Conservation (phyloP, 2,329 filamentous ascomycete genomes). For the Pestalotiopsis sp. region DNA sequence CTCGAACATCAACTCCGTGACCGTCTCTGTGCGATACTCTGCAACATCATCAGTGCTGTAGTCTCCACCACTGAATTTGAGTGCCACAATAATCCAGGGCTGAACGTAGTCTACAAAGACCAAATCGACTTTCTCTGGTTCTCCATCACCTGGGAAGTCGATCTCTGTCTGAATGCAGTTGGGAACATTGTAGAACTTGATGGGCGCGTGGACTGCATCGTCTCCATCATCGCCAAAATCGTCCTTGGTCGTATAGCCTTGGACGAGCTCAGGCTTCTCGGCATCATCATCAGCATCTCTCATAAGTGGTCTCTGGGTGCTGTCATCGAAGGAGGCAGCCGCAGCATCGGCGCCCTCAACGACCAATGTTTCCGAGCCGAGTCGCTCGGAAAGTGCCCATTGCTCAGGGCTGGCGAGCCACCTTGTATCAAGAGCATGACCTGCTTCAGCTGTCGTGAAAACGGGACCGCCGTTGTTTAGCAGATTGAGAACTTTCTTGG, state of each 20-base stretch:
- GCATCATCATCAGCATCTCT: conserved; percentile 21
- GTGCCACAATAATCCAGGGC: conserved; percentile 75
- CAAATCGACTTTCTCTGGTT: conserved; percentile 78
- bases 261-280: conserved; percentile 47
- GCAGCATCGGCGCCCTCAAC: conserved; percentile 23
- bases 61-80: conserved; percentile 61
- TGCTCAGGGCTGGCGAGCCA: conserved; percentile 55
- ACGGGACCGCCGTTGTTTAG: conserved; percentile 60
- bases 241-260: conserved; percentile 57
- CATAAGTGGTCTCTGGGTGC: conserved; percentile 32
- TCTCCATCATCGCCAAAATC: conserved; percentile 84
- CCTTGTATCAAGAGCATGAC: conserved; percentile 40
- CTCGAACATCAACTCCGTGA: conserved; percentile 56
- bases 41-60: conserved; percentile 51
- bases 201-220: conserved; percentile 79
- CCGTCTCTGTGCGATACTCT: conserved; percentile 54
- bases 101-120: conserved; percentile 92
- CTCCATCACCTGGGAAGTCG: conserved; percentile 54
- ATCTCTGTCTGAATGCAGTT: conserved; percentile 79
- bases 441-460: conserved; percentile 30
- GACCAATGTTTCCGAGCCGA: neutral
- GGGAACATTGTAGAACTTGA: conserved; percentile 77
- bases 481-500: conserved; percentile 66
- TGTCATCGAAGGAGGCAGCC: conserved; percentile 28
- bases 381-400: conserved; percentile 11